Percentiles rank a stretch among this genome's conserved stretches.
Evolutionary conservation across 2,329 filamentous ascomycete species (phyloP).

Genomic region (Dactylonectria estremocensis): DNA sequence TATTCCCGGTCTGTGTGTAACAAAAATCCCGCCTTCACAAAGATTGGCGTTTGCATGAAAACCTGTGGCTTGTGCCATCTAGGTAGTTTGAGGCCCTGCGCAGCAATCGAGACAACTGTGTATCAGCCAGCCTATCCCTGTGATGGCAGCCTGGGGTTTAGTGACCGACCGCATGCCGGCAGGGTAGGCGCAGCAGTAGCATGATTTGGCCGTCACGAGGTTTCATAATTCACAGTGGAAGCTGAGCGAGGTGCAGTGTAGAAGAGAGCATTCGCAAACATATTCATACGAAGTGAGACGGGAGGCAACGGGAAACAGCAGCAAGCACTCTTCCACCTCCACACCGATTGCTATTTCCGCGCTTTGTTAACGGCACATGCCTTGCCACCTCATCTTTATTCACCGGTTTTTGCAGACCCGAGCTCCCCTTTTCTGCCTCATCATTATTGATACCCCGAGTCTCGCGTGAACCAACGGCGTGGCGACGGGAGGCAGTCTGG

Average conservation of each 20-base stretch:
- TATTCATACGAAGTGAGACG: slow-evolving; percentile 8
- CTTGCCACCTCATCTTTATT: not conserved
- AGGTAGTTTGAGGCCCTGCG: not conserved
- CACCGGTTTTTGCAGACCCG: slow-evolving; percentile 11
- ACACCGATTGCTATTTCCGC: slow-evolving; percentile 12
- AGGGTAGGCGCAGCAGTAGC: slow-evolving; percentile 15
- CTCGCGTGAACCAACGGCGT: not conserved
- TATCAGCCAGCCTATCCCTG: slow-evolving; percentile 4
- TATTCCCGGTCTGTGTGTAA: slow-evolving; percentile 39
- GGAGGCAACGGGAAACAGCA: slow-evolving; percentile 2
- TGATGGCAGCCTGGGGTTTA: slow-evolving; percentile 1
- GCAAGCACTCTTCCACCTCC: slow-evolving; percentile 13
- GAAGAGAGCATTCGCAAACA: not conserved
- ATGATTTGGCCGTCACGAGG: not conserved
- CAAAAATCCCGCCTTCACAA: slow-evolving; percentile 15
- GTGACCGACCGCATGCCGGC: not conserved
- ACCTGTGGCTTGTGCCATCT: slow-evolving; percentile 5
- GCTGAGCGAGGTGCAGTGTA: not conserved
- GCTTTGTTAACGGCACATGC: slow-evolving; percentile 2
- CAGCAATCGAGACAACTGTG: slow-evolving; percentile 7
- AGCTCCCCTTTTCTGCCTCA: not conserved
- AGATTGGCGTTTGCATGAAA: not conserved
- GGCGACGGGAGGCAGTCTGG: not conserved
- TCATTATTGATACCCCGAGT: not conserved
- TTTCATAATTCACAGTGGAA: not conserved